These are phyloP conservation scores for Sphaerostilbella broomeana DNA, from an alignment of 2,329 filamentous ascomycete species.

Conservation along the genomic window DNA sequence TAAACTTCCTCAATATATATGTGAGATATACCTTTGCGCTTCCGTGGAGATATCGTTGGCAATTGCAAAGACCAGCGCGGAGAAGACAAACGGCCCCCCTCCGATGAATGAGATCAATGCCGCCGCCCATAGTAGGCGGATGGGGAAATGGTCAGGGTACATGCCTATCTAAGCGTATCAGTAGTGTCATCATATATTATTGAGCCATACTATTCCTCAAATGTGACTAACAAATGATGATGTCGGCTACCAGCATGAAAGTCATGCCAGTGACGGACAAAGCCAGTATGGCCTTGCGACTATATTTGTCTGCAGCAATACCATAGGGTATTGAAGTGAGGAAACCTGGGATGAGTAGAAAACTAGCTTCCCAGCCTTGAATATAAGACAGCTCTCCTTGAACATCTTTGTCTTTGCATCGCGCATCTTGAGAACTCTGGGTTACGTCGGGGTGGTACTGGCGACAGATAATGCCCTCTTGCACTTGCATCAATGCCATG, in stretches of 20 bases:
- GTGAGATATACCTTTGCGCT: slow-evolving; percentile 3
- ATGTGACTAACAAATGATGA: slow-evolving; percentile 7
- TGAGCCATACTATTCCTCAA: too few species aligned
- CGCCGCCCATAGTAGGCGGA: slow-evolving; percentile 15
- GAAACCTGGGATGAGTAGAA: slow-evolving; percentile 15
- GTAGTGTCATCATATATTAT: slow-evolving; percentile 2
- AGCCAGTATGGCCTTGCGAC: slow-evolving; percentile 13
- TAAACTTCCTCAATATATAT: background rate
- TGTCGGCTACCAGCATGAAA: slow-evolving; percentile 4
- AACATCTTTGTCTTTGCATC: slow-evolving; percentile 17
- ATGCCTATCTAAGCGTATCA: slow-evolving; percentile 16
- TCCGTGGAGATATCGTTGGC: slow-evolving; percentile 11
- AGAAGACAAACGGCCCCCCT: slow-evolving; percentile 16
- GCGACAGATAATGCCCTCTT: slow-evolving; percentile 13
- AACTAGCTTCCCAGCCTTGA: slow-evolving; percentile 16
- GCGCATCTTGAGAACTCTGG: background rate
- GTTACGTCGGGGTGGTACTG: background rate
- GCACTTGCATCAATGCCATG: too few species aligned
- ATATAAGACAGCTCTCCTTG: slow-evolving; percentile 18
- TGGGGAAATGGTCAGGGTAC: slow-evolving; percentile 13
- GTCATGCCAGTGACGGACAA: slow-evolving; percentile 14
- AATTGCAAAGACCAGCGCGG: slow-evolving; percentile 17
- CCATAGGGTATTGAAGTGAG: slow-evolving; percentile 17
- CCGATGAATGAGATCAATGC: slow-evolving; percentile 16
- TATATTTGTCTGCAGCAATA: slow-evolving; percentile 17